Conservation (phyloP, 805 yeast species). For the Huiozyma naganishii region DNA sequence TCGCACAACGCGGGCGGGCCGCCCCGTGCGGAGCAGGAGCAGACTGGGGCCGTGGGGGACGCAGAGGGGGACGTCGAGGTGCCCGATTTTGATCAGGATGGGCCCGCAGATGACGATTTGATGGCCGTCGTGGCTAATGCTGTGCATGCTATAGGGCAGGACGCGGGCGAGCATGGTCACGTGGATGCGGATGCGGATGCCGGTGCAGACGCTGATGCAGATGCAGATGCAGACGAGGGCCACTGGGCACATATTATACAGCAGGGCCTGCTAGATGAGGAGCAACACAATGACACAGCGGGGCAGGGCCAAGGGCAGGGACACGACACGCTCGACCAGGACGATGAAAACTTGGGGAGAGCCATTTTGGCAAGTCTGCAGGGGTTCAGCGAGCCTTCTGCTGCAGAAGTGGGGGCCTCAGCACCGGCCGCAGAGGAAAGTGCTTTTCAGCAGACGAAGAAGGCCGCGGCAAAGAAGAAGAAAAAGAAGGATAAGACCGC, state of each 20-base stretch:
- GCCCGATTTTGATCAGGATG: constrained; percentile 20
- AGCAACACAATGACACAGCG: constrained; percentile 2
- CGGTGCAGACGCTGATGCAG: constrained; percentile 1
- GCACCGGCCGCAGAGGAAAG: constrained; percentile 7
- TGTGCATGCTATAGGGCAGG: constrained; percentile 20
- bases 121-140: constrained; percentile 34
- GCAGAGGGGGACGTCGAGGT: constrained; percentile 7
- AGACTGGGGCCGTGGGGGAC: background rate
- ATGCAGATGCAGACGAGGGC: constrained; percentile 9
- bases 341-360: constrained; percentile 25
- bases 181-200: background rate
- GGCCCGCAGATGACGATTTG: constrained; percentile 20
- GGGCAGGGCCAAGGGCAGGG: background rate
- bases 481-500: constrained; percentile 11
- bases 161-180: background rate
- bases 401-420: constrained; percentile 7
- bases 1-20: constrained; percentile 12
- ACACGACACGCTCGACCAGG: constrained; percentile 22
- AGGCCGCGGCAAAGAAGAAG: constrained; percentile 7
- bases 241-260: constrained; percentile 24
- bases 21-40: background rate
- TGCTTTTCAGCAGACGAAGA: constrained; percentile 9
- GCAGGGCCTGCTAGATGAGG: constrained; percentile 17
- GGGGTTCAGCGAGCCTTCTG: constrained; percentile 7
- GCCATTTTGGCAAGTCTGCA: constrained; percentile 26